These are phyloP conservation scores for Apodospora peruviana DNA, from an alignment of 495 filamentous ascomycete genomes.

Conservation along the genomic window DNA sequence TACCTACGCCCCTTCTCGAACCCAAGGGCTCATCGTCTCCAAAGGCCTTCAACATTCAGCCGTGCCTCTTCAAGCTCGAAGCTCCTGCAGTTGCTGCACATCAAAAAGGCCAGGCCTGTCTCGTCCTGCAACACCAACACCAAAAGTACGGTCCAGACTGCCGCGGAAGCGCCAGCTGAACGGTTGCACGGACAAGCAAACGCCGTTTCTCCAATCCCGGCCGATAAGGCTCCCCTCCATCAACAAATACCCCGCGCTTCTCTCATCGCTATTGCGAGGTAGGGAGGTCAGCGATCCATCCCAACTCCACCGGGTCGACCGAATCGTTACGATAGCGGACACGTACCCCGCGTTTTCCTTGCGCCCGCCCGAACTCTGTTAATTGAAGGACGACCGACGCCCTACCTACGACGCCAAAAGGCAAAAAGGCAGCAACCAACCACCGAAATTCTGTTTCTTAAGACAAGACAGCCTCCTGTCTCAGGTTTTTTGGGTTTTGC, in stretches of 20 bases:
- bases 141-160: background rate
- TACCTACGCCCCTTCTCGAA: background rate
- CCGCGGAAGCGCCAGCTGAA: background rate
- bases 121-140: background rate
- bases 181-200: background rate
- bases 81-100: background rate
- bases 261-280: too few species aligned
- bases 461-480: background rate
- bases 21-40: background rate
- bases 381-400: background rate
- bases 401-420: too few species aligned
- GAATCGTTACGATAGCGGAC: background rate
- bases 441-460: background rate
- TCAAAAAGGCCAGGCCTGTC: background rate
- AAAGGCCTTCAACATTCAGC: too few species aligned
- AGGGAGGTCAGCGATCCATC: too few species aligned
- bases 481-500: background rate
- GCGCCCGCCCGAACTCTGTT: background rate
- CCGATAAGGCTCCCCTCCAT: background rate
- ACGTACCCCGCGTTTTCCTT: background rate
- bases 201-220: background rate
- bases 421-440: background rate
- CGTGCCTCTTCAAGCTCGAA: too few species aligned
- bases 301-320: background rate
- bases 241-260: background rate